Evolutionary conservation across 768 basidiomycete genomes (phyloP).

Genomic region (Hygrocybe coccinea): DNA sequence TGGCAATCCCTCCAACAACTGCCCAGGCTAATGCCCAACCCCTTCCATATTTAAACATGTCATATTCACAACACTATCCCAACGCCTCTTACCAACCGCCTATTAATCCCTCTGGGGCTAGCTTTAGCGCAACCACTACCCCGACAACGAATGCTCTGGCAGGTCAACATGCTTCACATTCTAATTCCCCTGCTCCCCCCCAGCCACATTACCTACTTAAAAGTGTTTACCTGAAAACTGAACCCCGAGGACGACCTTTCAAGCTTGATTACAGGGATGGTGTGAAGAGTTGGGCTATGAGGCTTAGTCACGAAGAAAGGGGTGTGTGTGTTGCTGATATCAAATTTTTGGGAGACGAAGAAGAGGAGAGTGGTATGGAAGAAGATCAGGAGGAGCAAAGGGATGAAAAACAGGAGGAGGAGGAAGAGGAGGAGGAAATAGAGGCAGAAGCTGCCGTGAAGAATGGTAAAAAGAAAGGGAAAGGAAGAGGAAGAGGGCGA

Average conservation of each 20-base stretch:
- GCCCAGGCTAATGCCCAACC: slow-evolving; percentile 32
- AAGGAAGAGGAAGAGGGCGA: slow-evolving; percentile 37
- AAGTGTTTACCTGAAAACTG: slow-evolving; percentile 48
- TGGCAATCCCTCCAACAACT: slow-evolving; percentile 20
- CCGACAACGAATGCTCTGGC: slow-evolving; percentile 23
- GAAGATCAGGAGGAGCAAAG: slow-evolving; percentile 36
- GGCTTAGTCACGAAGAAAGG: slow-evolving; percentile 54
- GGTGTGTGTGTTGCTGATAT: slow-evolving; percentile 51
- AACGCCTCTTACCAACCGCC: slow-evolving; percentile 47
- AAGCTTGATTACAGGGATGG: slow-evolving; percentile 63
- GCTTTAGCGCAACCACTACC: slow-evolving; percentile 17
- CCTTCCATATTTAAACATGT: slow-evolving; percentile 31
- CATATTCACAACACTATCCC: slow-evolving; percentile 46
- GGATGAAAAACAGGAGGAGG: slow-evolving; percentile 42
- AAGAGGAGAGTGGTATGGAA: slow-evolving; percentile 54
- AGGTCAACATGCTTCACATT: slow-evolving; percentile 22
- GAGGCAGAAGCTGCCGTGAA: slow-evolving; percentile 33
- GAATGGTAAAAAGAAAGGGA: slow-evolving; percentile 42
- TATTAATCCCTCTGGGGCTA: slow-evolving; percentile 5
- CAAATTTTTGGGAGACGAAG: slow-evolving; percentile 54
- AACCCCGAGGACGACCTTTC: slow-evolving; percentile 56
- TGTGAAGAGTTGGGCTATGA: slow-evolving; percentile 69
- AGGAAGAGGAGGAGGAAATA: slow-evolving; percentile 43
- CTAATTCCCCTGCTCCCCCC: slow-evolving; percentile 37
- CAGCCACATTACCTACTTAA: slow-evolving; percentile 46